These are phyloP conservation scores for Magnolia officinalis DNA, from an alignment of 164 flowering plant genomes.

Conservation along the genomic window DNA sequence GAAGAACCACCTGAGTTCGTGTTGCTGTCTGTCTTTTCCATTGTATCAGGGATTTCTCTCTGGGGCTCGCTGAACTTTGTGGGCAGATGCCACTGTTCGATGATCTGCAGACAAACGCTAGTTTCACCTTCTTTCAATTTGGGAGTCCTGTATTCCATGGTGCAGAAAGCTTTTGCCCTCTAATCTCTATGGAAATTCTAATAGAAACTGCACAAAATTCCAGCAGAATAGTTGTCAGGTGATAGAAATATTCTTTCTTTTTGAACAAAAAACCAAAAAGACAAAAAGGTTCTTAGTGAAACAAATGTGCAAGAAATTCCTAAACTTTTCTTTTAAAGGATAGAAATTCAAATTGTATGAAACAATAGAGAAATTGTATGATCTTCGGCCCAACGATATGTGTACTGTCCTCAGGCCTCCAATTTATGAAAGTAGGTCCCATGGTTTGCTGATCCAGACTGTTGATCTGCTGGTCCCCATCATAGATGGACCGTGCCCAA, in stretches of 20 bases:
- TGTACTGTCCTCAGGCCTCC: too few species aligned
- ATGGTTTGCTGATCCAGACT: too few species aligned
- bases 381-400: too few species aligned
- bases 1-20: slow-evolving; percentile 15
- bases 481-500: too few species aligned
- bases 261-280: too few species aligned
- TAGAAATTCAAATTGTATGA: background rate
- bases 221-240: background rate
- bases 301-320: background rate
- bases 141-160: slow-evolving; percentile 14
- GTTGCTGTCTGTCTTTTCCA: slow-evolving; percentile 39
- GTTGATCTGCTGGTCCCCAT: too few species aligned
- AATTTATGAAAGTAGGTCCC: too few species aligned
- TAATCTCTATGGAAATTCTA: background rate
- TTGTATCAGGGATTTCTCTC: slow-evolving; percentile 14
- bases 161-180: background rate
- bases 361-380: too few species aligned
- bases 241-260: background rate
- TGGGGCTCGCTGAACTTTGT: slow-evolving; percentile 32
- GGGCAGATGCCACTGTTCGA: slow-evolving; percentile 16
- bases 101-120: slow-evolving; percentile 30
- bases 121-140: slow-evolving; percentile 17
- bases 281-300: background rate
- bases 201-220: background rate
- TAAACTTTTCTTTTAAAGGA: background rate